Percentiles rank a stretch among this genome's conserved stretches.
Conservation (phyloP, 2,329 filamentous ascomycete genomes). For the Cordyceps pruinosa region DNA sequence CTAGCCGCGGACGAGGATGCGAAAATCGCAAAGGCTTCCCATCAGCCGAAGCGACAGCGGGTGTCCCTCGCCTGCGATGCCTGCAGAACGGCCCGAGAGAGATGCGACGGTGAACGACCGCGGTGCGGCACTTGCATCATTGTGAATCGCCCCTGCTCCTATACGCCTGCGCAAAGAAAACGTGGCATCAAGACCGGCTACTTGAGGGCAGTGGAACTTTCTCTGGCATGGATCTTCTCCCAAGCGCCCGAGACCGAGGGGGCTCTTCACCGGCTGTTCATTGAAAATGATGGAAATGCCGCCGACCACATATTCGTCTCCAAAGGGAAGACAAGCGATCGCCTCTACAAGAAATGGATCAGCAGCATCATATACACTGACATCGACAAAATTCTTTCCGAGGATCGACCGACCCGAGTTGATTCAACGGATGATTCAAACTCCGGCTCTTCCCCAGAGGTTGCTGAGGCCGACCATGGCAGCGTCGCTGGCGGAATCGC, state of each 20-base stretch:
- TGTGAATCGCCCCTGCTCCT: conserved; percentile 60
- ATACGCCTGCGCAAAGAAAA: conserved; percentile 67
- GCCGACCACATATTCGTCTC: conserved; percentile 39
- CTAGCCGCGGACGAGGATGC: conserved; percentile 18
- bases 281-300: conserved; percentile 35
- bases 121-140: conserved; percentile 59
- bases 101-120: conserved; percentile 64
- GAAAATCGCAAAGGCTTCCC: conserved; percentile 19
- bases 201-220: conserved; percentile 64
- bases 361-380: conserved; percentile 55
- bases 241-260: conserved; percentile 53
- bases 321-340: conserved; percentile 47
- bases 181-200: conserved; percentile 75
- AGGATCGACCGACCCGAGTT: conserved; percentile 26
- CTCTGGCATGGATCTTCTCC: conserved; percentile 60
- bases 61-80: conserved; percentile 65
- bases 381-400: conserved; percentile 55
- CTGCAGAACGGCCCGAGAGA: conserved; percentile 60
- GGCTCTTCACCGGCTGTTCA: conserved; percentile 48
- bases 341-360: conserved; percentile 55
- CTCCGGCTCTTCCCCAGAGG: conserved; percentile 15
- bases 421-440: conserved; percentile 29
- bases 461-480: background rate
- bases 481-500: background rate
- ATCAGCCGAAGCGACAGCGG: conserved; percentile 49